These are phyloP conservation scores for Tremellales sp. DNA, from an alignment of 1,284 basidiomycete species.

Conservation along the genomic window DNA sequence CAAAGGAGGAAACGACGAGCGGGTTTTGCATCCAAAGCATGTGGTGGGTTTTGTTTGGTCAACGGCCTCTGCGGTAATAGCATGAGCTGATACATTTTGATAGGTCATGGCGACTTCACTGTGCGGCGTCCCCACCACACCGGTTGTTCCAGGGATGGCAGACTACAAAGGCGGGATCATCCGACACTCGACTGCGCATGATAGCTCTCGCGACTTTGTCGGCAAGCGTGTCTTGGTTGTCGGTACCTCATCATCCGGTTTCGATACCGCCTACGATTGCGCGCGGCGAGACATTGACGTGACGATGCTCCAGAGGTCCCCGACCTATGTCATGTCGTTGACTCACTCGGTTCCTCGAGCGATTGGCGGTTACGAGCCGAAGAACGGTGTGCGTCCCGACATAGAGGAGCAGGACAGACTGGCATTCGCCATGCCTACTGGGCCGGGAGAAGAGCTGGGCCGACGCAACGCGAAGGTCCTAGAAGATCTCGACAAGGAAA, in stretches of 20 bases:
- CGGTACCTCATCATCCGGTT: slow-evolving; percentile 60
- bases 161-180: slow-evolving; percentile 53
- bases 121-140: slow-evolving; percentile 18
- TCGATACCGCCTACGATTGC: slow-evolving; percentile 51
- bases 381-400: slow-evolving; percentile 49
- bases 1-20: slow-evolving; percentile 49
- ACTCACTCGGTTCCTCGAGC: slow-evolving; percentile 51
- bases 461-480: slow-evolving; percentile 18
- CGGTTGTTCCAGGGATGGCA: slow-evolving; percentile 38
- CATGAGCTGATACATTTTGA: background rate
- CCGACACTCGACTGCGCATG: slow-evolving; percentile 57
- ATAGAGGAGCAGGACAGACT: slow-evolving; percentile 52
- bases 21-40: slow-evolving; percentile 50
- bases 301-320: slow-evolving; percentile 60
- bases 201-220: slow-evolving; percentile 52
- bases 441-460: slow-evolving; percentile 23
- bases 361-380: slow-evolving; percentile 41
- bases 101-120: slow-evolving; percentile 34
- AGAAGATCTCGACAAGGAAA: slow-evolving; percentile 42
- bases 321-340: slow-evolving; percentile 58
- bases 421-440: slow-evolving; percentile 48
- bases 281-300: slow-evolving; percentile 54
- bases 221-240: slow-evolving; percentile 62
- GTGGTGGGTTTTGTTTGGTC: slow-evolving; percentile 8
- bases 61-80: background rate